Percentiles rank a stretch among this genome's conserved stretches.
phyloP scores from a whole-genome alignment of 768 basidiomycete genomes.

The Stropharia rugosoannulata region DNA sequence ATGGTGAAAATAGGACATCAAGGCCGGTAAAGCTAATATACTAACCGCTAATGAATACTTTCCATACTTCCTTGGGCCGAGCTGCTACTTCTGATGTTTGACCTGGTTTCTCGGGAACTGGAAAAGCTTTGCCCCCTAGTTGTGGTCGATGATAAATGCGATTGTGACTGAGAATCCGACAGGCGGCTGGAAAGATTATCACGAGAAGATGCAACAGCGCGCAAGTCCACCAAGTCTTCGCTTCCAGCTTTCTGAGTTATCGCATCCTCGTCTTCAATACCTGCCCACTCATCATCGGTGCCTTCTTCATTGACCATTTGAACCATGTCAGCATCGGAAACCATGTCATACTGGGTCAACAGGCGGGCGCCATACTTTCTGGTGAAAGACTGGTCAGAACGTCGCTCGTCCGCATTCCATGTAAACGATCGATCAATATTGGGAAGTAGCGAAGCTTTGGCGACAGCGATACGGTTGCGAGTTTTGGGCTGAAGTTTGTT shows the following conservation, averaged over 20 bases:
- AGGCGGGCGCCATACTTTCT: neutral
- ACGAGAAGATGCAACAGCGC: neutral
- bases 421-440: neutral
- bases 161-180: neutral
- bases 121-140: conserved; percentile 12
- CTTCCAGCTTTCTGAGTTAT: neutral
- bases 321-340: neutral
- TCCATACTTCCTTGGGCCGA: no score
- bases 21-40: no score
- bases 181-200: neutral
- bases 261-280: neutral
- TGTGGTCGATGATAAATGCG: conserved; percentile 6
- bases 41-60: no score
- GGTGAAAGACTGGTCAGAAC: neutral
- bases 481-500: neutral
- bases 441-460: neutral
- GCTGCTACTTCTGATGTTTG: no score
- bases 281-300: neutral
- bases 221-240: no score
- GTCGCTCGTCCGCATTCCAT: neutral
- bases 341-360: neutral
- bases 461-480: neutral
- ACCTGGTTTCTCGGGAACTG: no score
- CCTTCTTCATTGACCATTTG: no score
- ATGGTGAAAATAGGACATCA: no score